Percentiles rank a stretch among this genome's conserved stretches.
Evolutionary conservation across 805 yeast species (phyloP).

Genomic region (Kockiozyma suomiensis): DNA sequence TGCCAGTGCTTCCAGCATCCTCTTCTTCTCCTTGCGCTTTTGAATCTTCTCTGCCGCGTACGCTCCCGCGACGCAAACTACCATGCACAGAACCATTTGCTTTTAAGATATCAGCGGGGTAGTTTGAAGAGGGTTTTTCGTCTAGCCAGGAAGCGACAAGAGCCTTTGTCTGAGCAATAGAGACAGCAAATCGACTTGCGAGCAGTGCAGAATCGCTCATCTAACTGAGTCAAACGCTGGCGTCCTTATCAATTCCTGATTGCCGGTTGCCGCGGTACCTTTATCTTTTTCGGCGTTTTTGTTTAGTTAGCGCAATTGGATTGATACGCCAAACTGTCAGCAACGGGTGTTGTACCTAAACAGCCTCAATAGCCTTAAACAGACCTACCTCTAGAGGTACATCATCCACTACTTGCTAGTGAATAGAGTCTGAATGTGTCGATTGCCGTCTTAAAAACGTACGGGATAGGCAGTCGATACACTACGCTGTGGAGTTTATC

Average conservation of each 20-base stretch:
- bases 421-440: no score
- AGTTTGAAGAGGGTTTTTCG: neutral
- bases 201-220: conserved; percentile 26
- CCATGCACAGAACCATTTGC: conserved; percentile 9
- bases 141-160: conserved; percentile 38
- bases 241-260: neutral
- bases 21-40: conserved; percentile 5
- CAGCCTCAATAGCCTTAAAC: no score
- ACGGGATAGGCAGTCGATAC: no score
- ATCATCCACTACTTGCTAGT: no score
- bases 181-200: conserved; percentile 38
- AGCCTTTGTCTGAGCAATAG: conserved; percentile 33
- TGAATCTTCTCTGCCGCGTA: neutral
- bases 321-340: no score
- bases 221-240: neutral
- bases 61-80: conserved; percentile 8
- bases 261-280: neutral
- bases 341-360: no score
- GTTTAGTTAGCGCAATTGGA: no score
- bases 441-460: no score
- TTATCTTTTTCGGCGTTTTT: neutral
- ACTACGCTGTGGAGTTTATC: no score
- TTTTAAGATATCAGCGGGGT: neutral
- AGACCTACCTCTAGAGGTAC: no score
- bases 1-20: neutral